Evolutionary conservation across 257 asterid species (phyloP).

Genomic region (Przewalskia tangutica): DNA sequence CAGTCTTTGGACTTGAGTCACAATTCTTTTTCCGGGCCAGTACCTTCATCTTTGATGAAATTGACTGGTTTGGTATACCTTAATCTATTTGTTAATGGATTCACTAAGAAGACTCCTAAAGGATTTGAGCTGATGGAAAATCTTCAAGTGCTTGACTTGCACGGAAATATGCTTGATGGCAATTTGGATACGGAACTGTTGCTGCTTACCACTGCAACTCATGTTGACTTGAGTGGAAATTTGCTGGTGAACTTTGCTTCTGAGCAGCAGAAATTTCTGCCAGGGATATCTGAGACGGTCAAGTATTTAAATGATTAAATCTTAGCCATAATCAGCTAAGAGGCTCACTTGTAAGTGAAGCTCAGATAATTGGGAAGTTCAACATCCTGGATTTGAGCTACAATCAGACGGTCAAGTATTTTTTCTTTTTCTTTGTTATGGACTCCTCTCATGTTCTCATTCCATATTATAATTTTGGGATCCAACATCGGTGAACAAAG

Average conservation of each 20-base stretch:
- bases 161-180: conserved; percentile 81
- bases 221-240: conserved; percentile 80
- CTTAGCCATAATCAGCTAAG: conserved; percentile 63
- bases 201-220: conserved; percentile 56
- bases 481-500: no score
- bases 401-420: no score
- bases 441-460: no score
- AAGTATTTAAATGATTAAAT: conserved; percentile 67
- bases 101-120: conserved; percentile 52
- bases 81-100: conserved; percentile 57
- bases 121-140: conserved; percentile 68
- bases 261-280: conserved; percentile 33
- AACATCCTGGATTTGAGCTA: conserved; percentile 84
- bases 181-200: conserved; percentile 52
- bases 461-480: no score
- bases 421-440: no score
- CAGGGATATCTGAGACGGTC: conserved; percentile 49
- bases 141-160: conserved; percentile 73
- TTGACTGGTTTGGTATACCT: conserved; percentile 53
- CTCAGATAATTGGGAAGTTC: conserved; percentile 56
- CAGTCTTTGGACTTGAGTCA: conserved; percentile 66
- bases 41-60: conserved; percentile 50
- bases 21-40: conserved; percentile 58
- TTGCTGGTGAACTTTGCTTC: conserved; percentile 40
- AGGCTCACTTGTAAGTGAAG: conserved; percentile 68